A percentile compares a stretch with the other conserved stretches of the same genome.
Evolutionary conservation across 331 rosid species (phyloP).

Genomic region (Saraca asoca): DNA sequence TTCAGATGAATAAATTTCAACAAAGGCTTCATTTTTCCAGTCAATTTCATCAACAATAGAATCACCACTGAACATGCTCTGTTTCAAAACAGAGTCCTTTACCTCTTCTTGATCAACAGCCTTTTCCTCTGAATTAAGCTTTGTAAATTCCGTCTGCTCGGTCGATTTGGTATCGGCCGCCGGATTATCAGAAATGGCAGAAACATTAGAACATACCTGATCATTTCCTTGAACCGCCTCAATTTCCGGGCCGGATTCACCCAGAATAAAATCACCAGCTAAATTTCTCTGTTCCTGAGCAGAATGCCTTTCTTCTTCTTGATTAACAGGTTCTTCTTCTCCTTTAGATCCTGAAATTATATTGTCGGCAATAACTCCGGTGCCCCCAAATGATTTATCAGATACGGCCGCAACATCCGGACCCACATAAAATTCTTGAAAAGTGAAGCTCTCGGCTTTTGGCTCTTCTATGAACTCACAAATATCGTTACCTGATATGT

Average conservation of each 20-base stretch:
- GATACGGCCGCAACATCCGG: slow-evolving; percentile 35
- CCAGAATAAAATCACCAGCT: too few relatives aligned
- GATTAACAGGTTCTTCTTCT: slow-evolving; percentile 29
- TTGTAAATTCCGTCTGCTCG: slow-evolving; percentile 17
- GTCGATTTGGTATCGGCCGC: not conserved
- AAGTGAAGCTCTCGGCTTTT: slow-evolving; percentile 44
- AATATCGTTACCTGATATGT: slow-evolving; percentile 32
- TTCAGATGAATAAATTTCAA: slow-evolving; percentile 47
- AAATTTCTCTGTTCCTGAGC: not conserved
- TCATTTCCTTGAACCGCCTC: too few relatives aligned
- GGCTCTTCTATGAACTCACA: slow-evolving; percentile 59
- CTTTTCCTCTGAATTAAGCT: slow-evolving; percentile 17
- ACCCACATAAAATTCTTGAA: slow-evolving; percentile 47
- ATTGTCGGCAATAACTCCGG: slow-evolving; percentile 3
- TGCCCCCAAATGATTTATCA: not conserved
- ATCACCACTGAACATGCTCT: too few relatives aligned
- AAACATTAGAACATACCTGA: too few relatives aligned
- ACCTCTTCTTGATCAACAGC: slow-evolving; percentile 13
- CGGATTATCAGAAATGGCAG: too few relatives aligned
- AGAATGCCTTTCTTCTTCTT: slow-evolving; percentile 25
- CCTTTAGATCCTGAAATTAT: slow-evolving; percentile 22
- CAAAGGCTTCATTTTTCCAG: slow-evolving; percentile 29
- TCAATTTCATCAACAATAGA: slow-evolving; percentile 17
- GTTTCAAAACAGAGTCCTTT: slow-evolving; percentile 22
- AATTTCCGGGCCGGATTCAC: too few relatives aligned